Percentiles rank a stretch among this genome's conserved stretches.
Evolutionary conservation across 148 eudicot genomes (phyloP).

Genomic region (Chenopodium album): DNA sequence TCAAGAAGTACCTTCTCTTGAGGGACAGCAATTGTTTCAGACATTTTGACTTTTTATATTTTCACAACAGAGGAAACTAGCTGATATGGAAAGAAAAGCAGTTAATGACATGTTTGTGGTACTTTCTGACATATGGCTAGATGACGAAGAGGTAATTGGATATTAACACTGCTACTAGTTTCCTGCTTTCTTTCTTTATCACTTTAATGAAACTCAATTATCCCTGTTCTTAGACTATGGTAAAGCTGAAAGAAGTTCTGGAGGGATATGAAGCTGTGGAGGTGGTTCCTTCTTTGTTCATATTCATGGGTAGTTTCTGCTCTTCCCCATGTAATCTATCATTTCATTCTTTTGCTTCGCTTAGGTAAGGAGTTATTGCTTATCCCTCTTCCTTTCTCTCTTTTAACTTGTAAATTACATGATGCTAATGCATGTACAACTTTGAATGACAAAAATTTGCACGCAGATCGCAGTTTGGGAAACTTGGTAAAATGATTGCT

Average conservation of each 20-base stretch:
- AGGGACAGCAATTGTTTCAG: not conserved
- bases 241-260: constrained; percentile 65
- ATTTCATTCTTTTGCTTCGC: constrained; percentile 63
- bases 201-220: constrained; percentile 27
- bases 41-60: constrained; percentile 29
- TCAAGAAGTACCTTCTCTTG: not conserved
- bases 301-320: constrained; percentile 93
- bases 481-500: constrained; percentile 83
- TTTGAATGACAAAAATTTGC: constrained; percentile 9
- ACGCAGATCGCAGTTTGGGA: constrained; percentile 78
- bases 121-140: constrained; percentile 87
- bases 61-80: constrained; percentile 59
- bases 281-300: constrained; percentile 95
- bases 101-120: constrained; percentile 93
- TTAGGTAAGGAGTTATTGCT: constrained; percentile 58
- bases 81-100: constrained; percentile 70
- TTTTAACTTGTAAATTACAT: not conserved
- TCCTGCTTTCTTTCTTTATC: not conserved
- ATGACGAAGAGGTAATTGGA: constrained; percentile 64
- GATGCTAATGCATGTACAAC: not conserved
- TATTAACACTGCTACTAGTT: not conserved
- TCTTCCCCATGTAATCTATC: constrained; percentile 84
- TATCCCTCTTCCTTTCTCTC: not conserved
- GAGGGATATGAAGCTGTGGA: constrained; percentile 75
- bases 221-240: constrained; percentile 62